A percentile compares a stretch with the other conserved stretches of the same genome.
Evolutionary conservation across 2,329 filamentous ascomycete genomes (phyloP).

Genomic region (Fusarium ramigenum): DNA sequence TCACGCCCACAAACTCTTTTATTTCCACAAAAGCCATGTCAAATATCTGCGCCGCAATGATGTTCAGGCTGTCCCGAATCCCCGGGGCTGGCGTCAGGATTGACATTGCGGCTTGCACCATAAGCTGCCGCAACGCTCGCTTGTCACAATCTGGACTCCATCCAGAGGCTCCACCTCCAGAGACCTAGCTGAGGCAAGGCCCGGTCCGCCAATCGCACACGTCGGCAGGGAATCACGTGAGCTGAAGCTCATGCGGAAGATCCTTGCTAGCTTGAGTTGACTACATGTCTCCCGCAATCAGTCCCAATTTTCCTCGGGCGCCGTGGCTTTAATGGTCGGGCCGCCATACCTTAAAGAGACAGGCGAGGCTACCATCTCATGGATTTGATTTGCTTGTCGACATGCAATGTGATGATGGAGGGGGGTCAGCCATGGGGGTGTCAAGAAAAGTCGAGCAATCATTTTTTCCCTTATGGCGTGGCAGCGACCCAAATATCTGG

Average conservation of each 20-base stretch:
- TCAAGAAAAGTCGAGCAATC: conserved; percentile 5
- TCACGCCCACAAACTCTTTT: conserved; percentile 34
- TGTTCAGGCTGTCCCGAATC: conserved; percentile 17
- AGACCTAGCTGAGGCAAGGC: conserved; percentile 45
- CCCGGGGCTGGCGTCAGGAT: conserved; percentile 36
- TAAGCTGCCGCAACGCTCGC: conserved; percentile 23
- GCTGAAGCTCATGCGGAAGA: conserved; percentile 46
- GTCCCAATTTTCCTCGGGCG: conserved; percentile 44
- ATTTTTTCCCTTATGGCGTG: neutral
- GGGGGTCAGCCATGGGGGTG: neutral
- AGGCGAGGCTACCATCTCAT: conserved; percentile 32
- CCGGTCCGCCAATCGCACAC: conserved; percentile 53
- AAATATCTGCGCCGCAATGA: neutral
- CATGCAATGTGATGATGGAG: neutral
- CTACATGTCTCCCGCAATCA: conserved; percentile 47
- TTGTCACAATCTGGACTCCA: conserved; percentile 34
- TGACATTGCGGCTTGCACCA: conserved; percentile 28
- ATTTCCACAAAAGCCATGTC: neutral
- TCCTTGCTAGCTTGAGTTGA: conserved; percentile 45
- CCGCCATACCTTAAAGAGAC: conserved; percentile 38
- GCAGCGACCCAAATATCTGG: conserved; percentile 12
- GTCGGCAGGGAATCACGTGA: conserved; percentile 49
- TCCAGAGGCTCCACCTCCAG: conserved; percentile 27
- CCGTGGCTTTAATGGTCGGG: conserved; percentile 31
- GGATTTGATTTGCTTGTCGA: conserved; percentile 8